Base-by-base conservation (phyloP, 345 rosid species). In the Balakata baccata region DNA sequence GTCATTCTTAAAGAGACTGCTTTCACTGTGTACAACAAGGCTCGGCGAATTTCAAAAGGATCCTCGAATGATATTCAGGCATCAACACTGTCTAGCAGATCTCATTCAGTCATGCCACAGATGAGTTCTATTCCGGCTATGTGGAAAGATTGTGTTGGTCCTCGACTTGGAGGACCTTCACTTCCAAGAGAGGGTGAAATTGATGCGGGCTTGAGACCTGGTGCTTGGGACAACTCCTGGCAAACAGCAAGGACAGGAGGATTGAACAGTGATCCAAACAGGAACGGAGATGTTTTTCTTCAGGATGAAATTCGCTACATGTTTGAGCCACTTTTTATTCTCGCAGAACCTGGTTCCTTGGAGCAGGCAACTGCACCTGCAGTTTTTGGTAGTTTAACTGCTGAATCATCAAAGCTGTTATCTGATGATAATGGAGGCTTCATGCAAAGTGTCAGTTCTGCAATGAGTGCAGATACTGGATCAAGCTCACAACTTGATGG, bases 271-370 rank as follows among this genome's bases (percentile, higher is more conserved):
- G 98, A 95, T 73, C 84, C 91, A 79, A 86, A 77, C 78, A 86
- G 97, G 88, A 84, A 90, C 71, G 97, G 98, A 58, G 97, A 90
- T 73, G 73, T 82, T 80, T 69, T 78, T 71, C 74, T 73, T 57
- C 91, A 81, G 43, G 98, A 91, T 72, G 97, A 91, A 71, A 70
- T 66, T 67, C 90, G 84, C 68, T 93, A 84, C 81, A 76, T 96
- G 90, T 93, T 96, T 82, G 98, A 96, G 82, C 99, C 99, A 43
- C 93, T 96, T 72, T 96, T 88, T 82, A 88, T 96, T 82, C 96
- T 96, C 75, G 86, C 99, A 8, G 96, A 96, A 82, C 91, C 99
- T 82, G 98, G 98, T 80, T 91, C 97, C 52, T 81, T 91, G 77
- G 96, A 90, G 53, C 89, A 86, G 77, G 97, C 96, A 69, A 87